Evolutionary conservation across 2,329 filamentous ascomycete genomes (phyloP), one percentile per base, ranked within the genome.

Genomic region (Alternaria sp.): DNA sequence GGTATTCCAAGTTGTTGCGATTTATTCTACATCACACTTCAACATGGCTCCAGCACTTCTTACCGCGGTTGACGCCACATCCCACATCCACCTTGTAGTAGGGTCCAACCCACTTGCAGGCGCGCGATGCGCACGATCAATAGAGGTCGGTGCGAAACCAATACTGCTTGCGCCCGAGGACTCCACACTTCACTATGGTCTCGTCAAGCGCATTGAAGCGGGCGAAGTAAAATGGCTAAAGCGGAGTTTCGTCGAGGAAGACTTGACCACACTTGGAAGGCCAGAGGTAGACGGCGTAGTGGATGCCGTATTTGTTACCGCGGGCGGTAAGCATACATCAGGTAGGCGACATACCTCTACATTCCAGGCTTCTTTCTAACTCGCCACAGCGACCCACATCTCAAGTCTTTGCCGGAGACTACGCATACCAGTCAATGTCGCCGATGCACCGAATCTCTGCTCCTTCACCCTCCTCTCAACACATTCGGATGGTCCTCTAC

Each of bases 351-450:
- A 5, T 22, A 7, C 38, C 12, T 16, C 24, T 34, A 26, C 7
- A 9, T 5, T 8, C 7, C 9, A 14, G n/a, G 7, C n/a, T 8
- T 34, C 28, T n/a, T 42, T 54, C 66, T 70, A n/a, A 69, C 54
- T 48, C 39, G 54, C 44, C 44, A 26, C 63, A 91, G 88, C 84
- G 57, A 79, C 84, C 28, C 87, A 87, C 64, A 91, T 97, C 64
- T 92, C 92, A 0, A 83, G 81, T 5, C 82, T 94, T 4, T 98
- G 95, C 81, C 87, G 85, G 61, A 86, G 90, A 47, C 84, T 94
- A 62, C 88, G 95, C 44, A 95, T 99, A 68, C 94, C 94, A 32
- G 85, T 99, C 75, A 99, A 99, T 79, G 93, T 98, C 26, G 88
- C 93, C 61, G 95, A 99, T 80, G 87, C 91, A 0, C 92, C 94